A percentile compares a stretch with the other conserved stretches of the same genome.
Conservation (phyloP, 176 grass and related monocot species). For the Zea luxurians region DNA sequence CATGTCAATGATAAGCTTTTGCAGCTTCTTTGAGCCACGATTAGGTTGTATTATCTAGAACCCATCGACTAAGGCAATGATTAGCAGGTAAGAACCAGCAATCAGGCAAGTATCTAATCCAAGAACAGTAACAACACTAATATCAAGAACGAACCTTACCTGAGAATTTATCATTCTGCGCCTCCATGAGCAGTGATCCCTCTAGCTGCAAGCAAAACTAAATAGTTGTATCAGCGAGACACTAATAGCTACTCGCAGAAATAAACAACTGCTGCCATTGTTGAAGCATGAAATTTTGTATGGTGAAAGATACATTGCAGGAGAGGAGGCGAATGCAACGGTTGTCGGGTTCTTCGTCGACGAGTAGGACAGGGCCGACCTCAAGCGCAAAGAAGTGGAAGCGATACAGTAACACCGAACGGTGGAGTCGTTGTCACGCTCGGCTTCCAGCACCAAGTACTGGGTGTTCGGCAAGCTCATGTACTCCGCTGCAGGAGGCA, state of each 20-base stretch:
- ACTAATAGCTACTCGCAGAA: neutral
- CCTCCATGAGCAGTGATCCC: too few species aligned
- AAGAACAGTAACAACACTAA: neutral
- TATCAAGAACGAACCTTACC: too few species aligned
- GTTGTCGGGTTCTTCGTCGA: too few species aligned
- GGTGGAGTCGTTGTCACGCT: slow-evolving; percentile 65
- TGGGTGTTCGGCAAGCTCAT: slow-evolving; percentile 92
- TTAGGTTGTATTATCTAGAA: neutral
- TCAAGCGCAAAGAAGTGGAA: too few species aligned
- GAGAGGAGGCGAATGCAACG: too few species aligned
- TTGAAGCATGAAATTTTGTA: neutral
- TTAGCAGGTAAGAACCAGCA: neutral
- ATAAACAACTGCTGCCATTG: neutral
- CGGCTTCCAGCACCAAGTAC: slow-evolving; percentile 93
- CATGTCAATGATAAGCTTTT: too few species aligned
- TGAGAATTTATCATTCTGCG: too few species aligned
- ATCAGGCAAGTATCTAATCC: neutral
- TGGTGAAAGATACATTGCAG: slow-evolving; percentile 24
- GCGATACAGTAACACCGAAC: slow-evolving; percentile 56
- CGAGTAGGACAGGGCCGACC: too few species aligned
- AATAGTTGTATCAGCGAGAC: neutral
- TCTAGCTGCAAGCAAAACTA: neutral
- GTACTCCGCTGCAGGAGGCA: slow-evolving; percentile 61
- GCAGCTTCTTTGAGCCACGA: too few species aligned
- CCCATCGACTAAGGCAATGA: neutral